Evolutionary conservation across 345 rosid species (phyloP).

Genomic region (Eucalyptus sp.): DNA sequence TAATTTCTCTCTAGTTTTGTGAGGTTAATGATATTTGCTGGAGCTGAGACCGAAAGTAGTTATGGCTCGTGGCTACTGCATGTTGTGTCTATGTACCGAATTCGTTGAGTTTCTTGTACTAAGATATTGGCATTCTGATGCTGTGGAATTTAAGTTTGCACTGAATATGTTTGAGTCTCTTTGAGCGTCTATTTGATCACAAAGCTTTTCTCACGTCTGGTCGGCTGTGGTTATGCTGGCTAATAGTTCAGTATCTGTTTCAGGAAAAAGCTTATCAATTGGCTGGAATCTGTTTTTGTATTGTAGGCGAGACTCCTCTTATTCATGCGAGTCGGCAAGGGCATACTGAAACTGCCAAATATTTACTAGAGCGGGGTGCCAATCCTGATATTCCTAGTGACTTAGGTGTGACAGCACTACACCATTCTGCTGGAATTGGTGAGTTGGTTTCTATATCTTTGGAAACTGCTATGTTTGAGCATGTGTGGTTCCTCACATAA

Average conservation of each 20-base stretch:
- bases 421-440: constrained; percentile 90
- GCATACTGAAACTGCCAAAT: constrained; percentile 58
- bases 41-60: background rate
- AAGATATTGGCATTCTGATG: background rate
- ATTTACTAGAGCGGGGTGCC: constrained; percentile 75
- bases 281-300: background rate
- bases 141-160: background rate
- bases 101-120: background rate
- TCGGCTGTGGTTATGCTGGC: background rate
- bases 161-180: background rate
- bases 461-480: background rate
- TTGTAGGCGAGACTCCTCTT: constrained; percentile 85
- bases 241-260: background rate
- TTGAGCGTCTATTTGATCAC: background rate
- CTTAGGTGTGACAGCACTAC: constrained; percentile 79
- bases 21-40: background rate
- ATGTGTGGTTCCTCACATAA: background rate
- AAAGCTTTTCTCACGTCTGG: background rate
- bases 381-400: constrained; percentile 63
- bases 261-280: background rate
- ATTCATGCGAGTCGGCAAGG: constrained; percentile 93
- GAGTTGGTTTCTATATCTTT: background rate
- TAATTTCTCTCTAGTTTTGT: background rate
- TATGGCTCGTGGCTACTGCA: background rate
- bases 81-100: background rate